Conservation (phyloP, 2,329 filamentous ascomycete genomes). For the Coleophoma crateriformis region DNA sequence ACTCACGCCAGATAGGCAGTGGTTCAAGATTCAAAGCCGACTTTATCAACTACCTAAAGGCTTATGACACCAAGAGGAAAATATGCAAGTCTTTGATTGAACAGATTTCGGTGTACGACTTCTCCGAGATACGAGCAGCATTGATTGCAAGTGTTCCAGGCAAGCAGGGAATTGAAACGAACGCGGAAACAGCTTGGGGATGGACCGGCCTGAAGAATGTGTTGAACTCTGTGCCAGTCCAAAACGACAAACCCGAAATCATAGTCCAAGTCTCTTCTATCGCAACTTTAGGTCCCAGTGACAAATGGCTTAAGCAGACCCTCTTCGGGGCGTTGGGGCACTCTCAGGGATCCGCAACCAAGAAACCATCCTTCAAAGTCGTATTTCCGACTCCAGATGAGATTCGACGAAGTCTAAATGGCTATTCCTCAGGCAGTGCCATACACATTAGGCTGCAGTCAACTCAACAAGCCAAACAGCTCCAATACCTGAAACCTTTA, state of each 20-base stretch:
- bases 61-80: constrained; percentile 56
- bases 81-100: constrained; percentile 50
- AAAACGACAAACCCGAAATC: constrained; percentile 37
- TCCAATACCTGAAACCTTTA: constrained; percentile 64
- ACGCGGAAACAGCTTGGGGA: constrained; percentile 62
- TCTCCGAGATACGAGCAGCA: constrained; percentile 60
- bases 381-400: constrained; percentile 79
- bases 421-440: constrained; percentile 70
- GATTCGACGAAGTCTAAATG: constrained; percentile 70
- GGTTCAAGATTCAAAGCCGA: constrained; percentile 72
- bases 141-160: constrained; percentile 78
- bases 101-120: constrained; percentile 60
- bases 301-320: constrained; percentile 66
- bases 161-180: constrained; percentile 43
- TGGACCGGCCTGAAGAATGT: constrained; percentile 64
- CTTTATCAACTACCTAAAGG: constrained; percentile 64
- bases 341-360: constrained; percentile 17
- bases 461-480: constrained; percentile 64
- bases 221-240: constrained; percentile 47
- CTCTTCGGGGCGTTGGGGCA: constrained; percentile 46
- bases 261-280: constrained; percentile 73
- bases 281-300: constrained; percentile 66
- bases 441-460: constrained; percentile 79
- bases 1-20: constrained; percentile 38
- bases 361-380: constrained; percentile 55